phyloP scores from a whole-genome alignment of 2,329 filamentous ascomycete species.

The Capronia americana region DNA sequence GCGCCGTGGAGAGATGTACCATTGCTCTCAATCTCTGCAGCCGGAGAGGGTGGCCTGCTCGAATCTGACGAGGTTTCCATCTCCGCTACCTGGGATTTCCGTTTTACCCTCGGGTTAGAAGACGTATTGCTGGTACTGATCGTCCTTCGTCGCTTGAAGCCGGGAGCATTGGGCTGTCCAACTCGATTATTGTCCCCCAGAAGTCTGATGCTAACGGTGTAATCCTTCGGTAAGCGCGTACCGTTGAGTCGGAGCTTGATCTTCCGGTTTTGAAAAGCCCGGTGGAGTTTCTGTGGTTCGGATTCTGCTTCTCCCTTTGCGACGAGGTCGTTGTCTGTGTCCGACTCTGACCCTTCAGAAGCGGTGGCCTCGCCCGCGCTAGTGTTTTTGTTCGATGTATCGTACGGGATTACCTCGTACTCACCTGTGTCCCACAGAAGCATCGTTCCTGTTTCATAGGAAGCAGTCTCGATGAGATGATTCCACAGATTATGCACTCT shows the following conservation, averaged over 20 bases:
- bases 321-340: constrained; percentile 38
- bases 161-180: constrained; percentile 41
- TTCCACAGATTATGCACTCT: constrained; percentile 68
- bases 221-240: constrained; percentile 59
- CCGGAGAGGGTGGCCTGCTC: constrained; percentile 11
- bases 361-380: constrained; percentile 3
- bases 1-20: neutral
- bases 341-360: constrained; percentile 30
- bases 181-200: constrained; percentile 53
- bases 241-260: constrained; percentile 64
- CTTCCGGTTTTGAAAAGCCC: constrained; percentile 62
- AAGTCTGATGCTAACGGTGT: constrained; percentile 62
- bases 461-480: constrained; percentile 66
- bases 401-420: constrained; percentile 60
- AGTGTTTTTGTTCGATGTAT: constrained; percentile 39
- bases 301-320: constrained; percentile 30
- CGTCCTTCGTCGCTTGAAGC: constrained; percentile 37
- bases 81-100: neutral
- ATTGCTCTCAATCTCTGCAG: neutral
- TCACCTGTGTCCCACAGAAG: constrained; percentile 69
- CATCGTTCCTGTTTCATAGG: constrained; percentile 61
- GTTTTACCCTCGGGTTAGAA: constrained; percentile 4
- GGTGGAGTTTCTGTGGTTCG: constrained; percentile 55
- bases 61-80: constrained; percentile 22
- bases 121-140: constrained; percentile 38